Evolutionary conservation across 1,284 basidiomycete species (phyloP), one percentile per base, ranked within the genome.

Genomic region (Austroboletus novae-zelandiae): DNA sequence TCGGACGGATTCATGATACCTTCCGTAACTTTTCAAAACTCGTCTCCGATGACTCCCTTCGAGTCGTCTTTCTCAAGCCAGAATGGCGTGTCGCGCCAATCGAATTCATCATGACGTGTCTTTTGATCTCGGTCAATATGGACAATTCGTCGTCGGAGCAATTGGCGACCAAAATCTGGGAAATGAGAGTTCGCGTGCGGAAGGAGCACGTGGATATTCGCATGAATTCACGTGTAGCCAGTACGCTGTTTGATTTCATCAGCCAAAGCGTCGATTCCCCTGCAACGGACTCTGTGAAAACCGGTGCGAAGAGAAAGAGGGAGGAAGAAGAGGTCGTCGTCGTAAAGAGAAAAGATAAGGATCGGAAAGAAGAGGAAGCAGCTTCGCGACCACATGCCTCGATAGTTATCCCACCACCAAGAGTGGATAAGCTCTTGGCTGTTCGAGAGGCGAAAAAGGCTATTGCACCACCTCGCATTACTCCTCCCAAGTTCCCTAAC

Each of bases 51-150:
- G 40, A 53, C 0, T 60, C 66, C 1, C 53, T 71, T 35, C 70
- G 62, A 48, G 52, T 63, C 0, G 52, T 70, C 10, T 72, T 78
- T 50, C 53, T 70, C 20, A 61, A 56, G 55, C 62, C 50, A 54
- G 69, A 51, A 59, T 74, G 51, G 65, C 68, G 46, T 37, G 73
- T 86, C 5, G 73, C 83, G 1, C 86, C 86, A 0, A 71, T 85
- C 36, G 86, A 89, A 61, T 79, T 88, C 52, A 72, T 84, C 31
- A 68, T 74, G 55, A 76, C 79, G 43, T 68, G 69, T 9, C 52
- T 85, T 1, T 65, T 87, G 27, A 74, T 87, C 15, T 72, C 73
- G 9, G 66, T 70, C 9, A 63, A 76, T 49, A 74, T 71, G 55
- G 64, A 68, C 23, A 60, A 55, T 13, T 53, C 77, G 51, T 64